phyloP scores from a whole-genome alignment of 108 stramenopile genomes.

The Nitzschia inconspicua region DNA sequence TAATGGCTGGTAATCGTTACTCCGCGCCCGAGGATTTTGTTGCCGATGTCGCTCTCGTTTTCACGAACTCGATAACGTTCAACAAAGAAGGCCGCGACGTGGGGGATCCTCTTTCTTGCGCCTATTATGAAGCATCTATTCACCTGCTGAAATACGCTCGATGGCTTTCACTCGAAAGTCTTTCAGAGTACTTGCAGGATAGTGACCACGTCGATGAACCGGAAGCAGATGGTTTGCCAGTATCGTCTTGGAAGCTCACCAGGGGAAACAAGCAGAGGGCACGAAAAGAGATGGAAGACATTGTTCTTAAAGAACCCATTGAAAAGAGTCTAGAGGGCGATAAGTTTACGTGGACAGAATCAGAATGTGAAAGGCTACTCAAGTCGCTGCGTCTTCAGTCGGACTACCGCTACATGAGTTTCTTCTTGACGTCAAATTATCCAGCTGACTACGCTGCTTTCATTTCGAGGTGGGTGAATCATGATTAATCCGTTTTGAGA shows the following conservation, averaged over 20 bases:
- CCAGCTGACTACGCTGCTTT: constrained; percentile 78
- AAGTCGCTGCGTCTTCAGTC: constrained; percentile 75
- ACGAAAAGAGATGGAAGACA: constrained; percentile 75
- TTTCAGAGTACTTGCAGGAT: constrained; percentile 47
- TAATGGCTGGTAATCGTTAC: constrained; percentile 61
- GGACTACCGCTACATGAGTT: constrained; percentile 68
- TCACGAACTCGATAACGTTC: constrained; percentile 79
- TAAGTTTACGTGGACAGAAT: constrained; percentile 73
- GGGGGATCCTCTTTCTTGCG: constrained; percentile 82
- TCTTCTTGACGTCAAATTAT: constrained; percentile 58
- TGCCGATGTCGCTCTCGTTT: constrained; percentile 73
- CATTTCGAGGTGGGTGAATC: constrained; percentile 28
- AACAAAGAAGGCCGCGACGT: constrained; percentile 76
- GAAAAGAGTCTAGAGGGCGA: constrained; percentile 73
- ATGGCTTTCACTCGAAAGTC: constrained; percentile 77
- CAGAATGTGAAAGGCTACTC: constrained; percentile 78
- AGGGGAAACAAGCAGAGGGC: constrained; percentile 59
- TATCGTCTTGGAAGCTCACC: constrained; percentile 72
- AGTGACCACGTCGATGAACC: constrained; percentile 48
- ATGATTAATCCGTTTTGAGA: neutral
- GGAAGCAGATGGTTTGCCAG: constrained; percentile 42
- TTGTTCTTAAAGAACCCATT: constrained; percentile 67
- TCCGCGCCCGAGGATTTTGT: constrained; percentile 69
- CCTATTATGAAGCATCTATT: constrained; percentile 84
- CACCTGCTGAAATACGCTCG: constrained; percentile 78